Evolutionary conservation across 306 rosid genomes (phyloP).

Genomic region (Cucurbita pepo): DNA sequence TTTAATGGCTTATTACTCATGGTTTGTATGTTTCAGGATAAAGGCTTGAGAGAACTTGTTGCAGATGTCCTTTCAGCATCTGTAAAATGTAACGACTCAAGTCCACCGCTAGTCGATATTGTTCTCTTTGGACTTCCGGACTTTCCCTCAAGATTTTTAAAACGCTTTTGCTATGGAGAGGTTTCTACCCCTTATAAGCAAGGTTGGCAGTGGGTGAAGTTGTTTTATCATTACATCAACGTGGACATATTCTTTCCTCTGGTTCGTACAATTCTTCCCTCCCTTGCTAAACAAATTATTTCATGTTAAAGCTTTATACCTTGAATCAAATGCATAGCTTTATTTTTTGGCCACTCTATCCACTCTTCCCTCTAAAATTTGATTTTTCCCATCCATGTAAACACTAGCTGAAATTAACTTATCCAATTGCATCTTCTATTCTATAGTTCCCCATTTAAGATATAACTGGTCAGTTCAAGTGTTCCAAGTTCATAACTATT

Average conservation of each 20-base stretch:
- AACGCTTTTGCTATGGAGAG: too few relatives aligned
- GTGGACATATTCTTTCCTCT: constrained; percentile 44
- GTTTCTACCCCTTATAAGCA: constrained; percentile 4
- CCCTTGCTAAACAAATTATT: not conserved
- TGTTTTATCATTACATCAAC: constrained; percentile 53
- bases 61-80: constrained; percentile 72
- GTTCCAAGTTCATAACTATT: too few relatives aligned
- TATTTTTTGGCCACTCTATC: not conserved
- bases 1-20: constrained; percentile 12
- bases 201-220: constrained; percentile 75
- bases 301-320: not conserved
- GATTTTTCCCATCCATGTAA: too few relatives aligned
- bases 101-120: too few relatives aligned
- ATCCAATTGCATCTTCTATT: too few relatives aligned
- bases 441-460: too few relatives aligned
- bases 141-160: too few relatives aligned
- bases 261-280: constrained; percentile 33
- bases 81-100: constrained; percentile 29
- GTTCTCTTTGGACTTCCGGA: too few relatives aligned
- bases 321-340: not conserved
- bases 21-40: constrained; percentile 48
- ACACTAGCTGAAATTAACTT: too few relatives aligned
- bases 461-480: too few relatives aligned
- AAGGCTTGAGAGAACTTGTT: constrained; percentile 91
- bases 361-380: not conserved